Base-by-base conservation (phyloP, 2,329 filamentous ascomycete species). In the Trichoderma cornu-damae region DNA sequence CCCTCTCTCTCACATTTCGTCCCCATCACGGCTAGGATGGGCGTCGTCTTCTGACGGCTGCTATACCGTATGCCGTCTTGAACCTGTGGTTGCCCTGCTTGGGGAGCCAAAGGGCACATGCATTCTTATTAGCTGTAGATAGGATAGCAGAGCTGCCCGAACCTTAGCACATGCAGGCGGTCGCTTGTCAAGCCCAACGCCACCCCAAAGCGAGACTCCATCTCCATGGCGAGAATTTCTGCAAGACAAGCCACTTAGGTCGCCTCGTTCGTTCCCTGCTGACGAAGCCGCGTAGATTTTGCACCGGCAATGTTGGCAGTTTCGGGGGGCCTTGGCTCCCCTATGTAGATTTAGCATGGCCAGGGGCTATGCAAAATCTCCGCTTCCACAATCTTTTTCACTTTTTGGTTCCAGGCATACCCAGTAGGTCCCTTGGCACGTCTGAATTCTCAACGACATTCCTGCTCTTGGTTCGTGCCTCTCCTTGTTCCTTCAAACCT, bases 361-460 rank as follows among this genome's bases (percentile, higher is more conserved):
- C 42, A 46, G 52, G 52, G 52, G 52, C 52, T 55, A 55, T 18
- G 52, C 52, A 37, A n/a, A 55, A 46, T 55, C 52, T 55, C 52
- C 52, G 52, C 52, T 55, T 47, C 52, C 32, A 24, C 42, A 47
- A n/a, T 55, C 24, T 42, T 38, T 47, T n/a, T n/a, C n/a, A n/a
- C n/a, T n/a, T n/a, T n/a, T n/a, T 22, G 14, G 42, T 42, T 26
- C 30, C 42, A 46, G 40, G 44, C 42, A 47, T 32, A 32, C 42
- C 52, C 46, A 38, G 52, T 18, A 20, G 42, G 52, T 55, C 37
- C 52, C 24, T 46, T 14, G 49, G 30, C 32, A 30, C 42, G 52
- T 38, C 52, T 55, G 30, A 35, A 47, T 28, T 38, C 42, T 16
- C 52, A 22, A 16, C 12, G 18, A 34, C 26, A 37, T n/a, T 55